phyloP scores from a whole-genome alignment of 2,329 filamentous ascomycete genomes.

The Xylaria sp. region DNA sequence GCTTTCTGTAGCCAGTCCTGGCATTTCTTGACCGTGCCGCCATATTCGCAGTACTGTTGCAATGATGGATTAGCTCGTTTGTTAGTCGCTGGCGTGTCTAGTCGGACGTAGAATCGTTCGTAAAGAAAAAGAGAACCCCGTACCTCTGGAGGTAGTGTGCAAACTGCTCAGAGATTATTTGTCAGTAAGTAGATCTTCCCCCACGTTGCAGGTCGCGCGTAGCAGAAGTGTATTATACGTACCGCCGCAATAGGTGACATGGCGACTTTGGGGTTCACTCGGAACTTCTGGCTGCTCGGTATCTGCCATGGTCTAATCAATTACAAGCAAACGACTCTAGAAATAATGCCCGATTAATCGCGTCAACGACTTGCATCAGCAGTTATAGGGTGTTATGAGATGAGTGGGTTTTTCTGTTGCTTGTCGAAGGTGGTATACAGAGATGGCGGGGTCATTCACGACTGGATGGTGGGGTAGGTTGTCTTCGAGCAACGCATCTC shows the following conservation, averaged over 20 bases:
- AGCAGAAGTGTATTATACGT: conserved; percentile 48
- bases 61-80: conserved; percentile 25
- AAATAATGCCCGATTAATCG: not conserved
- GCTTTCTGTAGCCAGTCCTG: conserved; percentile 90
- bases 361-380: conserved; percentile 19
- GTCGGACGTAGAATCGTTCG: not conserved
- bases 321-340: conserved; percentile 11
- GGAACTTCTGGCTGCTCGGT: conserved; percentile 57
- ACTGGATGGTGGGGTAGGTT: conserved; percentile 36
- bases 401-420: conserved; percentile 20
- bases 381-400: conserved; percentile 14
- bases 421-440: conserved; percentile 19
- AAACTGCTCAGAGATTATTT: conserved; percentile 57
- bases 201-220: conserved; percentile 1
- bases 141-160: conserved; percentile 73
- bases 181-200: conserved; percentile 26
- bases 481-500: not conserved
- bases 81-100: conserved; percentile 7
- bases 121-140: conserved; percentile 5
- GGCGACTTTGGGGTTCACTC: conserved; percentile 61
- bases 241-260: conserved; percentile 69
- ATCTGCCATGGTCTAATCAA: conserved; percentile 60
- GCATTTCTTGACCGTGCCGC: conserved; percentile 95
- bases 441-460: conserved; percentile 38
- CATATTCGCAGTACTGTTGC: conserved; percentile 97